Percentiles rank a stretch among this genome's conserved stretches.
Evolutionary conservation across 805 yeast species (phyloP).

Genomic region (Barnettozyma populi): DNA sequence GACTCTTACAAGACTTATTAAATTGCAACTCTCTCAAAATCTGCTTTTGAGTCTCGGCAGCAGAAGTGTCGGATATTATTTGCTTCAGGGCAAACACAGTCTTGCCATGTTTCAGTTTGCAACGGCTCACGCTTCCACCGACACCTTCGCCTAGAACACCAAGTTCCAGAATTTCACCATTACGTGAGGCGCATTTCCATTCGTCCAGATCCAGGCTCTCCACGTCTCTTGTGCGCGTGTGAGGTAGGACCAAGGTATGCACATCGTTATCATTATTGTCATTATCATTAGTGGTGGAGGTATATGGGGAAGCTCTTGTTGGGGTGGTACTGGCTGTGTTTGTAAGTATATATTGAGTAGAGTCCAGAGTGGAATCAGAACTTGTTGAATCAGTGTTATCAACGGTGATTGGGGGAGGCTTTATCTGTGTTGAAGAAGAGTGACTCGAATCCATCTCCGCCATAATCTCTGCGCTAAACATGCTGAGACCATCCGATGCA

Average conservation of each 20-base stretch:
- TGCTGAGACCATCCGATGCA: slow-evolving; percentile 23
- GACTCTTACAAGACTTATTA: slow-evolving; percentile 75
- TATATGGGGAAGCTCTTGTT: not conserved
- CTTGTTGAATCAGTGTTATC: not conserved
- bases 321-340: not conserved
- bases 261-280: slow-evolving; percentile 2
- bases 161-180: slow-evolving; percentile 59
- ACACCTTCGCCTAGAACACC: slow-evolving; percentile 88
- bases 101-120: slow-evolving; percentile 52
- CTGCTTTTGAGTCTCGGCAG: slow-evolving; percentile 76
- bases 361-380: not conserved
- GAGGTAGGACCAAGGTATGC: slow-evolving; percentile 7
- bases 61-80: slow-evolving; percentile 49
- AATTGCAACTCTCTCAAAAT: slow-evolving; percentile 87
- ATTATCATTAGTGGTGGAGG: not conserved
- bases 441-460: slow-evolving; percentile 21
- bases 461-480: slow-evolving; percentile 28
- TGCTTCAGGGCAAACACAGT: slow-evolving; percentile 77
- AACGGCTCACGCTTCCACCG: slow-evolving; percentile 85
- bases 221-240: slow-evolving; percentile 30
- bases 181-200: slow-evolving; percentile 61
- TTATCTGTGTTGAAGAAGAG: not conserved
- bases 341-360: not conserved
- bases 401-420: not conserved
- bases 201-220: slow-evolving; percentile 63